phyloP scores from a whole-genome alignment of 1,284 basidiomycete genomes.

The Heterobasidion occidentale region DNA sequence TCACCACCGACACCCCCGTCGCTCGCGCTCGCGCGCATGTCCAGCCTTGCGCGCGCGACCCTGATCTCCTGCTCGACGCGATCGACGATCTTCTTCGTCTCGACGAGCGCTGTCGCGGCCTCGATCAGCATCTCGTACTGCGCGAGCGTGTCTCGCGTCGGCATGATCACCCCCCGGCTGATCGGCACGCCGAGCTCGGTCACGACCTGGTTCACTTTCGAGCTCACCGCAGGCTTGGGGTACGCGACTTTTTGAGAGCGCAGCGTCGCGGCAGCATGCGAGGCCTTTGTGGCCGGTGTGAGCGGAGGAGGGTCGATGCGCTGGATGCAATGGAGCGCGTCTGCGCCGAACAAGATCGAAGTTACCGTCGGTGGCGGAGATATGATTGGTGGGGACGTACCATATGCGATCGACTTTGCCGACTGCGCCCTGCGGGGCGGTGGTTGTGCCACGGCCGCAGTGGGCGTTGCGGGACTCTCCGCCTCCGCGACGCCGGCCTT shows the following conservation, averaged over 20 bases:
- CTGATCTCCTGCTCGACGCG: constrained; percentile 79
- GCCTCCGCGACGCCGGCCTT: constrained; percentile 48
- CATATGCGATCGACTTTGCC: constrained; percentile 49
- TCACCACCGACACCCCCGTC: background rate
- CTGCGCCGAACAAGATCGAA: constrained; percentile 25
- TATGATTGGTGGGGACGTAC: constrained; percentile 26
- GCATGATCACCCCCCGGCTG: constrained; percentile 83
- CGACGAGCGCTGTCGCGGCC: constrained; percentile 66
- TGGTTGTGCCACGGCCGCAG: constrained; percentile 15
- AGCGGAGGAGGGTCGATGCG: constrained; percentile 52
- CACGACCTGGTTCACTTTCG: constrained; percentile 68
- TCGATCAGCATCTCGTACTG: constrained; percentile 69
- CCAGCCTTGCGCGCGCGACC: constrained; percentile 59
- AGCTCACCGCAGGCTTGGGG: constrained; percentile 68
- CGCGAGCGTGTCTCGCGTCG: constrained; percentile 72
- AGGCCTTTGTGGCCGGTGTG: constrained; percentile 52
- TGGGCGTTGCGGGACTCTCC: constrained; percentile 50
- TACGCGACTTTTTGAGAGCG: constrained; percentile 78
- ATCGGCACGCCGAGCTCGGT: constrained; percentile 71
- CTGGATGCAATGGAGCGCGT: constrained; percentile 69
- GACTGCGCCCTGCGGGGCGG: constrained; percentile 37
- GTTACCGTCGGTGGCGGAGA: background rate
- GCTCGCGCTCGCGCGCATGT: constrained; percentile 38
- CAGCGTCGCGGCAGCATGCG: constrained; percentile 71
- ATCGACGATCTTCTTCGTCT: constrained; percentile 85